phyloP scores from a whole-genome alignment of 768 basidiomycete genomes.

The Phanerodontia chrysosporium region DNA sequence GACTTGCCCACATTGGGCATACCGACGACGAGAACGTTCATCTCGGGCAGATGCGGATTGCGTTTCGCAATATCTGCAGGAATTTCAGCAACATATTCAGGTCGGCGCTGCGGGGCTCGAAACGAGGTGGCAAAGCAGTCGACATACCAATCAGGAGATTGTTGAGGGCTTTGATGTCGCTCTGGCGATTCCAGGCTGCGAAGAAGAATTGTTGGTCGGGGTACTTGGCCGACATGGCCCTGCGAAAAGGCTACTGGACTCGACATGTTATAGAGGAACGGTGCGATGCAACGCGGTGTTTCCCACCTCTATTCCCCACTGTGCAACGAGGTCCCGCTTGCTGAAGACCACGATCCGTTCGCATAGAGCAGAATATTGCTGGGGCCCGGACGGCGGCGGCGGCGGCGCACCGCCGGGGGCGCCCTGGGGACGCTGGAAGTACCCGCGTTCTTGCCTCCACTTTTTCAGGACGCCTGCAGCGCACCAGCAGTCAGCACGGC shows the following conservation, averaged over 20 bases:
- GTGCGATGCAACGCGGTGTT: not conserved
- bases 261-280: not conserved
- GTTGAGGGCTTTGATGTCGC: slow-evolving; percentile 62
- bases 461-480: slow-evolving; percentile 55
- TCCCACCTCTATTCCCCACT: slow-evolving; percentile 82
- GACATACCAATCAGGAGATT: slow-evolving; percentile 73
- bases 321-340: slow-evolving; percentile 87
- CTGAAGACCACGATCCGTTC: slow-evolving; percentile 90
- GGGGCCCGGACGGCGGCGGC: slow-evolving; percentile 6
- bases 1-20: slow-evolving; percentile 99
- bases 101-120: not conserved
- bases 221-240: slow-evolving; percentile 65
- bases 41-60: slow-evolving; percentile 65
- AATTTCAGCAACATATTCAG: slow-evolving; percentile 2
- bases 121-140: not conserved
- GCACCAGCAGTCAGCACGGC: not conserved
- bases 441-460: slow-evolving; percentile 66
- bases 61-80: slow-evolving; percentile 61
- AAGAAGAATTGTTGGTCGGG: slow-evolving; percentile 68
- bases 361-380: slow-evolving; percentile 37
- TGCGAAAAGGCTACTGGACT: slow-evolving; percentile 59
- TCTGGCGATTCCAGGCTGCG: slow-evolving; percentile 64
- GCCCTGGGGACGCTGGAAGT: slow-evolving; percentile 20
- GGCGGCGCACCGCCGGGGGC: not conserved
- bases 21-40: slow-evolving; percentile 90